Percentiles rank a stretch among this genome's conserved stretches.
phyloP scores from a whole-genome alignment of 202 grass and related monocot species.

The Carex arenaria region DNA sequence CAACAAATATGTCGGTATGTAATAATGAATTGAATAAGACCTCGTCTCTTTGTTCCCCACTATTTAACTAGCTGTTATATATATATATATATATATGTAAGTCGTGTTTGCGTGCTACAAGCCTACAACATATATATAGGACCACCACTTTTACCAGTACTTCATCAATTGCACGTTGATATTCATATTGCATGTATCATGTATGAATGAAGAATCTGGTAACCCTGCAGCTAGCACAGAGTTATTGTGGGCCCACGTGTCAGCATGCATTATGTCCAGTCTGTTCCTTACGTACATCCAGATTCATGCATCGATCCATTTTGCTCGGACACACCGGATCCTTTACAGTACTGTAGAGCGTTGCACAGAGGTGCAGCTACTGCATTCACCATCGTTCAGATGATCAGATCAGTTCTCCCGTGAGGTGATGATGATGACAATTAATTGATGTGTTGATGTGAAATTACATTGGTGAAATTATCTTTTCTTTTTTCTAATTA shows the following conservation, averaged over 20 bases:
- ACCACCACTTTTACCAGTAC: not conserved
- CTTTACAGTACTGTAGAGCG: not conserved
- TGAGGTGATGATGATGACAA: not conserved
- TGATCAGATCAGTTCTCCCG: not conserved
- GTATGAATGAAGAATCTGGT: not conserved
- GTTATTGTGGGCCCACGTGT: not conserved
- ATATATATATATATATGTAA: not conserved
- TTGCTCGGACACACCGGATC: slow-evolving; percentile 7
- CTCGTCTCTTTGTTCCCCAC: not conserved
- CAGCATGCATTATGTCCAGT: slow-evolving; percentile 1
- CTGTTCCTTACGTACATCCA: not conserved
- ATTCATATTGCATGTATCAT: not conserved
- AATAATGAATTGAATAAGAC: not conserved
- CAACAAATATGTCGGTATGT: not conserved
- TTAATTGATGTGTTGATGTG: not conserved
- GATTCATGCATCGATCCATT: slow-evolving; percentile 6
- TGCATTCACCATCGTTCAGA: not conserved
- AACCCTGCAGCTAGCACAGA: not conserved
- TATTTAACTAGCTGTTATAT: not conserved
- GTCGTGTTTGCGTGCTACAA: slow-evolving; percentile 11
- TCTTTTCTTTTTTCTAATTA: not conserved
- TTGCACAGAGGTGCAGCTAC: not conserved
- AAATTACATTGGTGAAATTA: not conserved
- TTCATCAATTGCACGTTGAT: not conserved
- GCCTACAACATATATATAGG: too few relatives aligned